Percentiles rank a stretch among this genome's conserved stretches.
phyloP scores from a whole-genome alignment of 306 rosid species.

The Mimosa bimucronata region DNA sequence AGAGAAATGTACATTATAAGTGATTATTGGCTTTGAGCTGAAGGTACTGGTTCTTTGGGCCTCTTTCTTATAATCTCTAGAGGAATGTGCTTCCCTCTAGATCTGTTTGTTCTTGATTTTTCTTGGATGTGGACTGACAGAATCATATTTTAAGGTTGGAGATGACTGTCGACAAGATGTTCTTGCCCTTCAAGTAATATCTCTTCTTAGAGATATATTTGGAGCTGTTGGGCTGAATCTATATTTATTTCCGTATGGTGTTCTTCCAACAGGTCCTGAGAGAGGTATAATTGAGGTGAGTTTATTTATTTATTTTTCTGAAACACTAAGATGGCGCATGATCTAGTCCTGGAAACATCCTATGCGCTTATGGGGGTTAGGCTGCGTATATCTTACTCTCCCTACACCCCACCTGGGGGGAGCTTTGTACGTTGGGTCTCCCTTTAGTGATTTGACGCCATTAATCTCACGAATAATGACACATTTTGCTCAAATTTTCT shows the following conservation, averaged over 20 bases:
- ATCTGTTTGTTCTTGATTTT: conserved; percentile 22
- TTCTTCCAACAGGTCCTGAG: conserved; percentile 95
- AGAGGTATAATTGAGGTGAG: conserved; percentile 96
- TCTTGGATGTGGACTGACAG: conserved; percentile 39
- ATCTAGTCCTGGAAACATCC: no score
- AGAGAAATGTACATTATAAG: neutral
- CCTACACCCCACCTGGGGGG: no score
- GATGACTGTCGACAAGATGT: conserved; percentile 99
- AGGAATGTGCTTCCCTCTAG: conserved; percentile 20
- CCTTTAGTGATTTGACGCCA: neutral
- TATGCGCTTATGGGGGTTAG: no score
- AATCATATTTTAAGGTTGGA: conserved; percentile 72
- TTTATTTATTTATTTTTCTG: conserved; percentile 35
- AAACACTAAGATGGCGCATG: neutral
- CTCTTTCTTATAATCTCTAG: conserved; percentile 16
- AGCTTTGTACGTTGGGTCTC: no score
- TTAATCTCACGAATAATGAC: neutral
- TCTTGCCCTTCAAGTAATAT: conserved; percentile 97
- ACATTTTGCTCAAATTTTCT: neutral
- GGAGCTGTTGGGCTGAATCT: conserved; percentile 89
- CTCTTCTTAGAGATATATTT: conserved; percentile 95
- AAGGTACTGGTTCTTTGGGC: conserved; percentile 12
- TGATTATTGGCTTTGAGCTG: neutral
- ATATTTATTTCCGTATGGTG: conserved; percentile 93
- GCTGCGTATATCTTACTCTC: no score